A percentile compares a stretch with the other conserved stretches of the same genome.
phyloP scores from a whole-genome alignment of 371 early-diverging fungal species.

The Mortierella sp. region DNA sequence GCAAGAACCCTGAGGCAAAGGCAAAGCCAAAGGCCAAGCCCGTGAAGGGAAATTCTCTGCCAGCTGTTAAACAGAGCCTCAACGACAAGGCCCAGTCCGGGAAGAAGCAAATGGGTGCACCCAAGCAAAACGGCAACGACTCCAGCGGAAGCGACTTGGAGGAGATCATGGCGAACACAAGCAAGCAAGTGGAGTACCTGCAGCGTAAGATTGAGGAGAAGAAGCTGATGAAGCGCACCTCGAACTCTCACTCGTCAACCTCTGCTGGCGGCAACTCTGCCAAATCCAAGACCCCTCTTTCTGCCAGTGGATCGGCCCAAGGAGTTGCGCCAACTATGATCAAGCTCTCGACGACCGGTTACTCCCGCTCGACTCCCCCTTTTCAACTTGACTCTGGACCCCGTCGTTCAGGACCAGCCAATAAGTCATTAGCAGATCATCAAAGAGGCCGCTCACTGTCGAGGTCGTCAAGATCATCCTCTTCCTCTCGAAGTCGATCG shows the following conservation, averaged over 20 bases:
- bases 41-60: background rate
- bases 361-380: background rate
- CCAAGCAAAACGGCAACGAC: background rate
- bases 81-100: background rate
- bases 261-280: background rate
- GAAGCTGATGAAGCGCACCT: constrained; percentile 28
- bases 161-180: constrained; percentile 45
- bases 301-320: background rate
- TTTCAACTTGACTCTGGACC: background rate
- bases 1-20: background rate
- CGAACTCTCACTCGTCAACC: constrained; percentile 3
- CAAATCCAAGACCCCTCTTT: constrained; percentile 10
- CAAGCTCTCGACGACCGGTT: constrained; percentile 1
- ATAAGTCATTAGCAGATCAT: constrained; percentile 22
- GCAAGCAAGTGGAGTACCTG: constrained; percentile 43
- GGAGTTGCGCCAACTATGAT: background rate
- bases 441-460: constrained; percentile 17
- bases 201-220: constrained; percentile 51
- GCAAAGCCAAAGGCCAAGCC: constrained; percentile 1
- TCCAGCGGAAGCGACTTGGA: constrained; percentile 50
- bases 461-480: constrained; percentile 27
- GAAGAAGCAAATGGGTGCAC: background rate
- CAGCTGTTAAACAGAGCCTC: background rate
- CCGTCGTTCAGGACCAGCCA: background rate
- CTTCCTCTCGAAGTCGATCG: constrained; percentile 11